Percentiles rank a stretch among this genome's conserved stretches.
phyloP scores from a whole-genome alignment of 306 rosid species.

The Dryas octopetala region DNA sequence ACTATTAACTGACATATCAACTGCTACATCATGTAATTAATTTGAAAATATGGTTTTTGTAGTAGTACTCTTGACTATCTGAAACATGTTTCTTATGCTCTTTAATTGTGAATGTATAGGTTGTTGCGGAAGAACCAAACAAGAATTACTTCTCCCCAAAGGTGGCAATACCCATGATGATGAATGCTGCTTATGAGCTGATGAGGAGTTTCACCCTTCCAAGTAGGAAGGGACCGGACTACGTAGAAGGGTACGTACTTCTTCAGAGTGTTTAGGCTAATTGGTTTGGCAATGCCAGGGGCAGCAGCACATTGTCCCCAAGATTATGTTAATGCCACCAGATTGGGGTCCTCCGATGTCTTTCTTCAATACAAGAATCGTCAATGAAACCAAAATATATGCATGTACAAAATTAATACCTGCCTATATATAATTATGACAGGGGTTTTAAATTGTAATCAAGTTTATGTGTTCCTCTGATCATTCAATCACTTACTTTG shows the following conservation, averaged over 20 bases:
- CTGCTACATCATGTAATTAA: no score
- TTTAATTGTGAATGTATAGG: conserved; percentile 25
- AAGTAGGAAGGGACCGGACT: conserved; percentile 38
- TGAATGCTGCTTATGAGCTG: conserved; percentile 53
- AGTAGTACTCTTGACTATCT: no score
- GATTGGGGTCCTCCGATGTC: conserved; percentile 38
- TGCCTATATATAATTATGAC: no score
- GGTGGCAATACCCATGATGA: conserved; percentile 45
- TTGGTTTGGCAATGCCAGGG: conserved; percentile 59
- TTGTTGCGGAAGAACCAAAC: conserved; percentile 63
- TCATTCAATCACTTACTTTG: no score
- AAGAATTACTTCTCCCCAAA: conserved; percentile 55
- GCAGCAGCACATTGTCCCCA: conserved; percentile 61
- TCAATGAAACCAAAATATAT: not conserved
- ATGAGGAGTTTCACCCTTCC: conserved; percentile 61
- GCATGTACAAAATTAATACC: not conserved
- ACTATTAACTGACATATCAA: no score
- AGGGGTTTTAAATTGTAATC: no score
- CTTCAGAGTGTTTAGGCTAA: conserved; percentile 42
- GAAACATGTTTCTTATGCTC: no score
- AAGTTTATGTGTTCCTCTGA: no score
- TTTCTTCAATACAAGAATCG: conserved; percentile 6
- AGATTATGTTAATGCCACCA: conserved; percentile 69
- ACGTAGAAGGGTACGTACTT: conserved; percentile 50
- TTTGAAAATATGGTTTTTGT: no score